Conservation (phyloP, 140 eudicot species). For the Cichorium intybus region DNA sequence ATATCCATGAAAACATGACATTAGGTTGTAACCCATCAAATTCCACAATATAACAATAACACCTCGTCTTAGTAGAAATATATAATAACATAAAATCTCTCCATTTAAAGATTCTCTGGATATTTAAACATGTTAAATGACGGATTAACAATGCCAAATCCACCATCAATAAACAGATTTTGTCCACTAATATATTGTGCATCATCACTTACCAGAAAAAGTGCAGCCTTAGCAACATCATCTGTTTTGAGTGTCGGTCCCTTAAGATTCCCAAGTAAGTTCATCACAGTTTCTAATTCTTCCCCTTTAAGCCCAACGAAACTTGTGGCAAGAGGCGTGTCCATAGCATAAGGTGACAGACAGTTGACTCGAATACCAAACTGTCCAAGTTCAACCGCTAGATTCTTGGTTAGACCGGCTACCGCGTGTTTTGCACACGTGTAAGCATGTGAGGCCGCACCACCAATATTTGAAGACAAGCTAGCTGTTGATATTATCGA, state of each 20-base stretch:
- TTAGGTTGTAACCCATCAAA: not conserved
- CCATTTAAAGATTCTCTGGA: not conserved
- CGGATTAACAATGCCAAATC: not conserved
- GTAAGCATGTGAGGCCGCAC: conserved; percentile 4
- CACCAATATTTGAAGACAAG: conserved; percentile 9
- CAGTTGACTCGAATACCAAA: conserved; percentile 9
- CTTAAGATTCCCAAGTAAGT: conserved; percentile 25
- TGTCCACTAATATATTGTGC: conserved; percentile 4
- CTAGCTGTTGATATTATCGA: conserved; percentile 12
- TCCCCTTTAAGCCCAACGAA: not conserved
- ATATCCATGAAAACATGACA: not conserved
- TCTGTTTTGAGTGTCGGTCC: conserved; percentile 28
- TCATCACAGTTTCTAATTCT: not conserved
- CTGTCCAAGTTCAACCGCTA: not conserved
- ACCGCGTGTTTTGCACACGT: conserved; percentile 3
- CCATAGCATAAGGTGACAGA: conserved; percentile 16
- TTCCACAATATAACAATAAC: not conserved
- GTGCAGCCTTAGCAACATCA: conserved; percentile 46
- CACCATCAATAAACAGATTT: not conserved
- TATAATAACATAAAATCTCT: not conserved
- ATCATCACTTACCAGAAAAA: conserved; percentile 44
- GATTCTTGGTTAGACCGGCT: conserved; percentile 10
- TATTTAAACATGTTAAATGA: not conserved
- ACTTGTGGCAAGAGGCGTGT: not conserved
- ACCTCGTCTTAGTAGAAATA: not conserved